Percentiles rank a stretch among this genome's conserved stretches.
Evolutionary conservation across 192 early-diverging fungal genomes (phyloP).

Genomic region (Ambispora gerdemannii): DNA sequence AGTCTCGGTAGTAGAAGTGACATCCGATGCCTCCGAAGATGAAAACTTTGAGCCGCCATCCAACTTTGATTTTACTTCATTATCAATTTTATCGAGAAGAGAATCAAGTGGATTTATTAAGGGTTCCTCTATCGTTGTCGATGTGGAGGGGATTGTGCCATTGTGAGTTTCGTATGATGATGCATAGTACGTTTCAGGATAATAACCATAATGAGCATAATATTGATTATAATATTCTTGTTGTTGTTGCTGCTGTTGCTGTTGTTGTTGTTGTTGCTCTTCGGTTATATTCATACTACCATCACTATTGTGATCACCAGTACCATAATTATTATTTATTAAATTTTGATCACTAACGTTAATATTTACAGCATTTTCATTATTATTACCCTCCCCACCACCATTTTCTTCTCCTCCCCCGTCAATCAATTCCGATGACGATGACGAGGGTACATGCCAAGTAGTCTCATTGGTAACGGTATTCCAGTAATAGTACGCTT

Average conservation of each 20-base stretch:
- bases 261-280: too few species aligned
- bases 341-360: neutral
- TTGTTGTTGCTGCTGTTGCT: too few species aligned
- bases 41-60: conserved; percentile 26
- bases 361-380: neutral
- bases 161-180: too few species aligned
- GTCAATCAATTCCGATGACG: too few species aligned
- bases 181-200: conserved; percentile 23
- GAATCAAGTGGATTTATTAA: conserved; percentile 34
- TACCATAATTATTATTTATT: neutral
- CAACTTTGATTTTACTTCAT: conserved; percentile 35
- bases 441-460: conserved; percentile 41
- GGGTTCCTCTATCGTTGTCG: neutral
- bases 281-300: too few species aligned
- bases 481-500: conserved; percentile 53
- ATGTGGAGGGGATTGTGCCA: too few species aligned
- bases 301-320: neutral
- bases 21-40: too few species aligned
- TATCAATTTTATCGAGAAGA: conserved; percentile 43
- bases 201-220: conserved; percentile 27
- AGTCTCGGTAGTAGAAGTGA: neutral
- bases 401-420: neutral
- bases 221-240: conserved; percentile 26
- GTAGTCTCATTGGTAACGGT: conserved; percentile 48
- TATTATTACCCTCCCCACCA: neutral